A percentile compares a stretch with the other conserved stretches of the same genome.
Conservation (phyloP, 306 rosid species). For the Gastrolobium bilobum region DNA sequence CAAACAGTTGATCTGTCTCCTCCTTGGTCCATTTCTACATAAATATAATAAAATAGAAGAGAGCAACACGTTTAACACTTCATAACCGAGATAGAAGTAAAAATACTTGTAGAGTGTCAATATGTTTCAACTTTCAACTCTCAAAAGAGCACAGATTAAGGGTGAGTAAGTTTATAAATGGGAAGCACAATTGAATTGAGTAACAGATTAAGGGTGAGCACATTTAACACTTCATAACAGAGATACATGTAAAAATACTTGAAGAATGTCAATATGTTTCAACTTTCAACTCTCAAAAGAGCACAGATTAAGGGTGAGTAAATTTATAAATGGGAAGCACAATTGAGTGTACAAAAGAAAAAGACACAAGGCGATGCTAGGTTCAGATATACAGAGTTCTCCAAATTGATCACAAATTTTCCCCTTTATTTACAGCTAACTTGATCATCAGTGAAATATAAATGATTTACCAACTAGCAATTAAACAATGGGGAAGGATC, state of each 20-base stretch:
- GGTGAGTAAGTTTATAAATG: conserved; percentile 2
- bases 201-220: neutral
- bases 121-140: neutral
- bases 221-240: conserved; percentile 25
- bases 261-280: neutral
- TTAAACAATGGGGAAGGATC: too few species aligned
- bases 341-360: too few species aligned
- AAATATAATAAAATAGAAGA: conserved; percentile 38
- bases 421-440: neutral
- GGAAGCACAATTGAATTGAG: neutral
- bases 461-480: too few species aligned
- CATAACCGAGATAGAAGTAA: conserved; percentile 23
- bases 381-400: conserved; percentile 28
- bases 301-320: neutral
- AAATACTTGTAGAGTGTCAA: conserved; percentile 17
- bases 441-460: too few species aligned
- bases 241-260: neutral
- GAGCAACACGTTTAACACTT: conserved; percentile 25
- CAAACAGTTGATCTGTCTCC: conserved; percentile 93
- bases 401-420: neutral
- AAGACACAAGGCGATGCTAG: neutral
- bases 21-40: conserved; percentile 88
- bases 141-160: conserved; percentile 25
- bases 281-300: conserved; percentile 20
- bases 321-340: conserved; percentile 8